Base-by-base conservation (phyloP, 495 filamentous ascomycete genomes). In the Podospora pseudoanserina region DNA sequence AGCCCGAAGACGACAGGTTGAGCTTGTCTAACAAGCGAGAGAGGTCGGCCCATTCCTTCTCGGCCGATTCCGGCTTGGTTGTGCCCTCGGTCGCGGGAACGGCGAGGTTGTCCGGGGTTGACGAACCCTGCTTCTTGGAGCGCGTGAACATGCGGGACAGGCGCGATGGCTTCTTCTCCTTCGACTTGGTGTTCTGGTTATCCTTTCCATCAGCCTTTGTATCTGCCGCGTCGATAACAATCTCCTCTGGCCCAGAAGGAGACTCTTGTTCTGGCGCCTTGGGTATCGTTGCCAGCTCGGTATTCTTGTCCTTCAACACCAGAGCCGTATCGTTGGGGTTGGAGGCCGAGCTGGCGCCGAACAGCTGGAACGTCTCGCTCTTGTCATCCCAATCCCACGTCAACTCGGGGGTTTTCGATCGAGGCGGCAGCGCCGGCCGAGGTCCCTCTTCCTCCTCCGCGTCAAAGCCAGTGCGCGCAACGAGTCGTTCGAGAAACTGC, bases 11-110 rank as follows among this genome's bases (percentile, higher is more conserved):
- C 27, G 63, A 19, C 57, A 54, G 23, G 63, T 34, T n/a, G 67
- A 97, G 84, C 20, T 90, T 81, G 76, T 94, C 90, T 27, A 97
- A 87, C 7, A 93, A 86, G 19, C 84, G 84, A 60, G 86, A 86
- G 68, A 97, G 85, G 70, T 97, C 95, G 60, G 89, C 85, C 66
- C 86, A 83, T 75, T 97, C 91, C 66, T 85, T 81, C 5, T 82
- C 74, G 23, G 58, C 18, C 27, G 64, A 54, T 4, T 53, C 7
- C 39, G 39, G 39, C 39, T 49, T 49, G 39, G 39, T 49, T 5
- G 39, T 49, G 26, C 44, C 30, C 19, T 39, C 7, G 19, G 80
- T 73, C 60, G 78, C 67, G 20, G 77, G 74, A 30, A 74, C 67
- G 66, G 73, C 65, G 67, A 72, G 58, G 72, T 65, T 68, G 72